Base-by-base conservation (phyloP, 2,329 filamentous ascomycete genomes). In the Neophaeococcomyces aloes region DNA sequence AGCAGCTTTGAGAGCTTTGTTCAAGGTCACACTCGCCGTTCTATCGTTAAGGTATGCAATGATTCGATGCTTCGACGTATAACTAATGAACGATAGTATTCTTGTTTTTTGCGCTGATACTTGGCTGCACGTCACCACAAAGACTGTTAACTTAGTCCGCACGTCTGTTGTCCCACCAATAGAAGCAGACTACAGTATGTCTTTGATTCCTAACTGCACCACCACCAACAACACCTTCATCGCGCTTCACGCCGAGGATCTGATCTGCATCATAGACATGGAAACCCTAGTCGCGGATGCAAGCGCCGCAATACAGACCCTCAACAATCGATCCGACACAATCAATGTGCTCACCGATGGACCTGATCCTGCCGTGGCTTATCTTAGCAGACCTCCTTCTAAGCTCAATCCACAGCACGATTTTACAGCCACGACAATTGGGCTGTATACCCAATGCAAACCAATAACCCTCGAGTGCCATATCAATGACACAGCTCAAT, bases 81-180 rank as follows among this genome's bases (percentile, higher is more conserved):
- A 6, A 19, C 33, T 36, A 13, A 36, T 10, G 6, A 17, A 36
- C n/a, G 32, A 14, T 27, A 55, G 53, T 15, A 15, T 47, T 21
- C 36, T 51, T 7, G 46, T 56, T 17, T 44, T 52, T 8, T 36
- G 40, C 11, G 52, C 48, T 8, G 54, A 56, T 39, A 56, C 53
- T 7, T 57, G 55, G 55, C 50, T 57, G 29, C 53, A 57, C 36
- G 29, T 57, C 15, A 48, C 48, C 11, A 55, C 50, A 8, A 53
- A 49, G 6, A 54, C 53, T 11, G 50, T 56, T 4, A 39, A 42
- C n/a, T 48, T 54, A 13, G 42, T 47, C 7, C 46, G 50, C 14
- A 37, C 49, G 14, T 15, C 23, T n/a, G 25, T 11, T 7, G 7
- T 39, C 29, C 48, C 25, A n/a, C 25, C 29, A 17, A 29, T 32